Evolutionary conservation across 495 filamentous ascomycete genomes (phyloP).

Genomic region (Penicillium ochrochloron): DNA sequence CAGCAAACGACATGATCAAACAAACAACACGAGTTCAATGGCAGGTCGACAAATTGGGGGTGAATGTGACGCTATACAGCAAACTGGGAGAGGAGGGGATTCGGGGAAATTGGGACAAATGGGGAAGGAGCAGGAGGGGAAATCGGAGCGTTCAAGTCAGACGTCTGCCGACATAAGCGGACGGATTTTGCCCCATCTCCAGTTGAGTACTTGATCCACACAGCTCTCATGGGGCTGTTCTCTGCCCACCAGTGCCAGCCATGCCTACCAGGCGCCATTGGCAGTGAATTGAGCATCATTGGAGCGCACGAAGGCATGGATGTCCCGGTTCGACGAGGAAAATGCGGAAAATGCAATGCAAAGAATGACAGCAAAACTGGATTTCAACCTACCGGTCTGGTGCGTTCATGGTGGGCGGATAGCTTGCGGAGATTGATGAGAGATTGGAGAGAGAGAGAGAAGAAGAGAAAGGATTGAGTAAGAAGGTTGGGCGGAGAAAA

Average conservation of each 20-base stretch:
- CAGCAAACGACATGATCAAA: constrained; percentile 9
- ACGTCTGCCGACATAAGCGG: not conserved
- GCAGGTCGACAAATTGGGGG: not conserved
- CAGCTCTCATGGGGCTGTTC: not conserved
- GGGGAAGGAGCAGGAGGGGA: not conserved
- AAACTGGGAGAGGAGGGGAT: not conserved
- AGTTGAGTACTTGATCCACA: not conserved
- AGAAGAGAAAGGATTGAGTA: too few species aligned
- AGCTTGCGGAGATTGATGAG: not conserved
- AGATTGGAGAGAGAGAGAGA: too few species aligned
- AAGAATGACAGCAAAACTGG: not conserved
- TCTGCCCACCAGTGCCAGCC: not conserved
- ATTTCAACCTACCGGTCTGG: constrained; percentile 61
- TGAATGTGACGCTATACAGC: not conserved
- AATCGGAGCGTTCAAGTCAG: not conserved
- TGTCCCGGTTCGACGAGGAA: not conserved
- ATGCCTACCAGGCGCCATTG: not conserved
- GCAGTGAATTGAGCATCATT: not conserved
- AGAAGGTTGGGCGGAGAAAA: too few species aligned
- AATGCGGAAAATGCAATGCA: not conserved
- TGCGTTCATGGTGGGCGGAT: constrained; percentile 65
- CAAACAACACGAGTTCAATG: not conserved
- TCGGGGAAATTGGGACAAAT: not conserved
- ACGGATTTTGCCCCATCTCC: not conserved
- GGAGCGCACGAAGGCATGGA: not conserved